Evolutionary conservation across 805 yeast genomes (phyloP).

Genomic region (Nematodospora valgi): DNA sequence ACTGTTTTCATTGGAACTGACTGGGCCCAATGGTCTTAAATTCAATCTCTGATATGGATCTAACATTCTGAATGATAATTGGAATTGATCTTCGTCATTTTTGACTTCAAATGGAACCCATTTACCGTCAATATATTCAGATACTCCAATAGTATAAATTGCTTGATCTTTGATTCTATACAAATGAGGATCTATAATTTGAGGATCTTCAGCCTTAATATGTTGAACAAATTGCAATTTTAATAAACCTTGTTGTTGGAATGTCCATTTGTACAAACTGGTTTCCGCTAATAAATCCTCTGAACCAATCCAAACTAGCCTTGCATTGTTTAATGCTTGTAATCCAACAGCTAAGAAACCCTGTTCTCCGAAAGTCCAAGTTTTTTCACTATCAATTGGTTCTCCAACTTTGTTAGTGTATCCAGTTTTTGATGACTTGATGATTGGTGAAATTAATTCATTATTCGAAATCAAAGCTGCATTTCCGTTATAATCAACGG

Average conservation of each 20-base stretch:
- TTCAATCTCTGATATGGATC: constrained; percentile 91
- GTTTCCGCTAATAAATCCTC: constrained; percentile 41
- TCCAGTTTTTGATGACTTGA: constrained; percentile 64
- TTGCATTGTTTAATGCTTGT: constrained; percentile 76
- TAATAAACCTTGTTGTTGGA: constrained; percentile 65
- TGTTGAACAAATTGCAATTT: constrained; percentile 54
- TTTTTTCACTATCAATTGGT: constrained; percentile 40
- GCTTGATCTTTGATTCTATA: constrained; percentile 79
- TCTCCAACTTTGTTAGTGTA: constrained; percentile 47
- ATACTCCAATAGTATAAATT: constrained; percentile 49
- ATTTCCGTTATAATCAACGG: constrained; percentile 42
- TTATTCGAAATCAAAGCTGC: constrained; percentile 71
- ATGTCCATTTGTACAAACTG: constrained; percentile 58
- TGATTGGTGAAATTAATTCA: constrained; percentile 65
- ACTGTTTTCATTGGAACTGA: constrained; percentile 29
- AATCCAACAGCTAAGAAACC: constrained; percentile 71
- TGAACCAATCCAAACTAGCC: constrained; percentile 81
- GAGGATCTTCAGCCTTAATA: constrained; percentile 46
- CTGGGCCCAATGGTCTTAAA: constrained; percentile 43
- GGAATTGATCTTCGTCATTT: constrained; percentile 53
- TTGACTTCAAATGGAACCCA: constrained; percentile 65
- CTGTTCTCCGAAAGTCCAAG: constrained; percentile 82
- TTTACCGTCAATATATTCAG: constrained; percentile 41
- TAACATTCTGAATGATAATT: constrained; percentile 81
- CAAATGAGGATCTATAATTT: constrained; percentile 30